These are phyloP conservation scores for Eustoma russellianum DNA, from an alignment of 257 asterid genomes.

Conservation along the genomic window DNA sequence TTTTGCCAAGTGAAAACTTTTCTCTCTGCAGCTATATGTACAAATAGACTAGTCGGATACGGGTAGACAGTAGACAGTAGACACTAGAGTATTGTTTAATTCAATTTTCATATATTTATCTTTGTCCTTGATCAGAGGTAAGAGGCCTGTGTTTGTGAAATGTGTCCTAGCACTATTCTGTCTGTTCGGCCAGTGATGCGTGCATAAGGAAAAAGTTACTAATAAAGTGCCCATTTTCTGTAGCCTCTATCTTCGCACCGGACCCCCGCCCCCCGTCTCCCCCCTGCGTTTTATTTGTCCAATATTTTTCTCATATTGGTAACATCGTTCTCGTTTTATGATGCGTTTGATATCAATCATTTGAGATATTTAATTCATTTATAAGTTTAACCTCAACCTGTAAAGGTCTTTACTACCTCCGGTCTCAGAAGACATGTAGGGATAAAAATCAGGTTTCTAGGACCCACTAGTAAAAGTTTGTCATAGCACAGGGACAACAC, in stretches of 20 bases:
- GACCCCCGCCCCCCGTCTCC: no score
- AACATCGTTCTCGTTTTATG: constrained; percentile 1
- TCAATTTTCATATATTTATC: constrained; percentile 6
- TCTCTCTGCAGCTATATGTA: constrained; percentile 2
- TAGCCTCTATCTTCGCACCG: constrained; percentile 7
- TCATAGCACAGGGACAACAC: no score
- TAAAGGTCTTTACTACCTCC: no score
- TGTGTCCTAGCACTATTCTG: constrained; percentile 19
- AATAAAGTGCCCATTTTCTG: constrained; percentile 27
- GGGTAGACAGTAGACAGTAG: constrained; percentile 1
- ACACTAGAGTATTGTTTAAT: no score
- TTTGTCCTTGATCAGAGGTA: not conserved
- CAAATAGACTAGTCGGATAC: constrained; percentile 1
- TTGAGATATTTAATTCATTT: not conserved
- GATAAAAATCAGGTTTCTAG: no score
- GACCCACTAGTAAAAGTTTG: no score
- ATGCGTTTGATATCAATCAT: not conserved
- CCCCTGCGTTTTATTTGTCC: no score
- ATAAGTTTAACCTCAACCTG: no score
- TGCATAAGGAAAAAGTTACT: constrained; percentile 29
- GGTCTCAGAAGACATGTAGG: no score
- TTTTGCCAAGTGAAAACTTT: constrained; percentile 1
- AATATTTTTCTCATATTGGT: not conserved
- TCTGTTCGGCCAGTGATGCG: constrained; percentile 42
- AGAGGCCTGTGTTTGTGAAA: constrained; percentile 4